Conservation (phyloP, 202 grass and related monocot species). For the Carex arenaria region DNA sequence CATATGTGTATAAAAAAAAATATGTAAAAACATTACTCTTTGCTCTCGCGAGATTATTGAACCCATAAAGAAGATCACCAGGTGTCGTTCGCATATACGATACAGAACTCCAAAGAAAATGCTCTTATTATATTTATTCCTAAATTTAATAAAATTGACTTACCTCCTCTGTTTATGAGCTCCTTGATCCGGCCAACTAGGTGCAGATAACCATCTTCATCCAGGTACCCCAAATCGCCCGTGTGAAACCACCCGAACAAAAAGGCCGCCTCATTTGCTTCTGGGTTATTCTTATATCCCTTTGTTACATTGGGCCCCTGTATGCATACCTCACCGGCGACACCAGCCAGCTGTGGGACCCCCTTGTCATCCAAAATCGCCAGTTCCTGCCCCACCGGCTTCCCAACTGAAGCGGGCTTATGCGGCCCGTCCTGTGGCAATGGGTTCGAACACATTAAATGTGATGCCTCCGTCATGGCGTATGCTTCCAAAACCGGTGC, state of each 20-base stretch:
- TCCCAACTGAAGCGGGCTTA: constrained; percentile 56
- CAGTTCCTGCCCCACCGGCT: constrained; percentile 60
- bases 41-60: too few species aligned
- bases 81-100: not conserved
- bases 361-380: constrained; percentile 54
- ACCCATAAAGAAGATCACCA: not conserved
- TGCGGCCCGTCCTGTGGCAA: constrained; percentile 47
- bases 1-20: not conserved
- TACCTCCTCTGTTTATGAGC: constrained; percentile 88
- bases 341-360: not conserved
- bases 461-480: constrained; percentile 89
- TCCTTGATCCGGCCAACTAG: constrained; percentile 96
- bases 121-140: not conserved
- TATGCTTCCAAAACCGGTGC: constrained; percentile 87
- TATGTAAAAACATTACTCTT: not conserved
- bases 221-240: constrained; percentile 65
- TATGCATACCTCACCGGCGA: constrained; percentile 75
- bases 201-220: constrained; percentile 51
- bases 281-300: constrained; percentile 57
- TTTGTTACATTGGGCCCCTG: constrained; percentile 59
- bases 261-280: constrained; percentile 63
- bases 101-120: not conserved
- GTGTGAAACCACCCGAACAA: constrained; percentile 91
- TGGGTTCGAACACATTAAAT: constrained; percentile 82
- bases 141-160: not conserved